Base-by-base conservation (phyloP, 108 stramenopile species). In the Skeletonema costatum region DNA sequence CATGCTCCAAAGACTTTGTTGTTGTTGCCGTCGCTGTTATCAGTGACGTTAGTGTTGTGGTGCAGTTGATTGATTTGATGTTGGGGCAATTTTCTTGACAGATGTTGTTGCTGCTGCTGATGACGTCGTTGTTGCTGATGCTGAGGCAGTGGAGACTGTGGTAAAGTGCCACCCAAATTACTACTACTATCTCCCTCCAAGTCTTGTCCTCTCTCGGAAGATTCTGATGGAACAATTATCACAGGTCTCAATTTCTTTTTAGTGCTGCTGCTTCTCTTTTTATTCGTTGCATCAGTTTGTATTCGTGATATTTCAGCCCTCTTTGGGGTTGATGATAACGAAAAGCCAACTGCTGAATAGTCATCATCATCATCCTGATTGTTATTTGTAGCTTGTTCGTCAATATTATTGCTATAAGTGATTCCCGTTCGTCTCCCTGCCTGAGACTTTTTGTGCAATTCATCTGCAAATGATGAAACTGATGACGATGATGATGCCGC, bases 1-100 rank as follows among this genome's bases (percentile, higher is more conserved):
- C 73, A 74, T 58, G 73, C 73, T 10, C 73, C 73, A 74, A 74
- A 74, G 73, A 74, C 51, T 53, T 53, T 6, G 0, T 25, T 25
- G 5, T 53, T 53, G 21, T 53, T 53, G 17, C 8, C 16, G 6
- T 53, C 16, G 51, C 21, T 25, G 51, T 53, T 19, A 21, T 53
- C 51, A 53, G 21, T 21, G 51, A 8, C 5, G 8, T 21, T 53
- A 0, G 9, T 50, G 5, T 25, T 21, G 7, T 53, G 25, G 21
- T 21, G 51, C 29, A 21, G 25, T 9, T 53, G 51, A 21, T 53
- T 29, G 2, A 25, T 21, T 53, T 19, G 21, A 25, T 53, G 51
- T n/a, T 53, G 51, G 5, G 51, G 51, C 51, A 53, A 21, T 2
- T 21, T 53, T 21, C 21, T 16, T 1, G 44, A 16, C 14, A 11